A percentile compares a stretch with the other conserved stretches of the same genome.
Conservation (phyloP, 106 monocot genomes). For the Ottelia alismoides region DNA sequence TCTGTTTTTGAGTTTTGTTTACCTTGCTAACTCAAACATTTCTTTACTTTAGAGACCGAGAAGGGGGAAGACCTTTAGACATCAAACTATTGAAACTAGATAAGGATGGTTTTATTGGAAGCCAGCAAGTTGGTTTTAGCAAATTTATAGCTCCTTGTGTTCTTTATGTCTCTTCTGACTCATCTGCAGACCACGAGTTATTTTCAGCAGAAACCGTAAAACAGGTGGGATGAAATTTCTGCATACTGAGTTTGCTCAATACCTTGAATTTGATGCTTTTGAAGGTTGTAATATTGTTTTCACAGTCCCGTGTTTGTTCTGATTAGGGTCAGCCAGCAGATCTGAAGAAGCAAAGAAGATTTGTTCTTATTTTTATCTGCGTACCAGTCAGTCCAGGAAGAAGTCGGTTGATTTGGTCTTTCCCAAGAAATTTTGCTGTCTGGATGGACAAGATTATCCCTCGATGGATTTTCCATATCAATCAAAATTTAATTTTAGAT, state of each 20-base stretch:
- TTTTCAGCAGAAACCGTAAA: slow-evolving; percentile 11
- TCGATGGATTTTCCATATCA: slow-evolving; percentile 70
- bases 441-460: slow-evolving; percentile 63
- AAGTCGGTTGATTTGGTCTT: slow-evolving; percentile 69
- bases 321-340: no score
- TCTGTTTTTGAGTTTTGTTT: no score
- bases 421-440: slow-evolving; percentile 59
- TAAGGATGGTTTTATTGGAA: slow-evolving; percentile 38
- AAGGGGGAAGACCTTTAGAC: slow-evolving; percentile 53
- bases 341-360: slow-evolving; percentile 14
- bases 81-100: slow-evolving; percentile 33
- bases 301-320: no score
- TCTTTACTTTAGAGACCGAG: slow-evolving; percentile 22
- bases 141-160: slow-evolving; percentile 70
- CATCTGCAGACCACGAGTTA: background rate
- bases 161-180: slow-evolving; percentile 19
- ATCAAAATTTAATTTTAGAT: slow-evolving; percentile 73
- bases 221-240: no score
- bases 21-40: background rate
- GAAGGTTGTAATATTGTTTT: no score
- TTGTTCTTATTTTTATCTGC: slow-evolving; percentile 55
- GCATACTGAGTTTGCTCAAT: no score
- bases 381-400: slow-evolving; percentile 79
- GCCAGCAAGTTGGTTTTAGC: slow-evolving; percentile 15
- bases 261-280: no score